A percentile compares a stretch with the other conserved stretches of the same genome.
These are phyloP conservation scores for Phytophthora boehmeriae DNA, from an alignment of 352 stramenopile species.

Conservation along the genomic window DNA sequence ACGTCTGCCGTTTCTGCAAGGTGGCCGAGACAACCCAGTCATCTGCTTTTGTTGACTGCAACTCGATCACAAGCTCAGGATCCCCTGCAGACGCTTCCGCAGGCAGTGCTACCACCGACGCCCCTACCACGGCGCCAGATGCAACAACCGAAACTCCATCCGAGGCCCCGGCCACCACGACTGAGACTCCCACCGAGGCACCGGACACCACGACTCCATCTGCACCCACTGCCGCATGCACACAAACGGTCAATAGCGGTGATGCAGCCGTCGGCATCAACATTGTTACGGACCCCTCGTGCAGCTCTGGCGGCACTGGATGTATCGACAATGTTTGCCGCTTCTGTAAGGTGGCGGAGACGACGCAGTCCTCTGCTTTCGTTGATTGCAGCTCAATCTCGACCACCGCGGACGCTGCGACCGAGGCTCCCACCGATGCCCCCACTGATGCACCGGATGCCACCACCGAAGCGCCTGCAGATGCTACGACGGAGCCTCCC, in stretches of 20 bases:
- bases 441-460: neutral
- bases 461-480: neutral
- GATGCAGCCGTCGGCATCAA: conserved; percentile 44
- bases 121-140: conserved; percentile 6
- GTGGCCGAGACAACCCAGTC: conserved; percentile 23
- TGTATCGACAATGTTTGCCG: conserved; percentile 51
- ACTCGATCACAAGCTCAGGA: conserved; percentile 3
- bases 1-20: conserved; percentile 58
- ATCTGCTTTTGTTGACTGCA: conserved; percentile 27
- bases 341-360: conserved; percentile 43
- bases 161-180: neutral
- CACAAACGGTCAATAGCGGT: conserved; percentile 20
- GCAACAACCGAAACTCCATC: conserved; percentile 10
- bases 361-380: conserved; percentile 28
- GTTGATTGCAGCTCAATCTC: conserved; percentile 21
- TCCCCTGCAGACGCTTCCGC: conserved; percentile 6
- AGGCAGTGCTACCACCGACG: conserved; percentile 1
- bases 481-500: neutral
- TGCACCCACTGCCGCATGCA: conserved; percentile 9
- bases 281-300: conserved; percentile 40
- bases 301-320: conserved; percentile 36
- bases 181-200: neutral
- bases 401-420: conserved; percentile 9
- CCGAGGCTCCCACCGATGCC: conserved; percentile 6
- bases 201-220: conserved; percentile 1